Conservation (phyloP, 257 asterid species). For the Anisodus tanguticus region DNA sequence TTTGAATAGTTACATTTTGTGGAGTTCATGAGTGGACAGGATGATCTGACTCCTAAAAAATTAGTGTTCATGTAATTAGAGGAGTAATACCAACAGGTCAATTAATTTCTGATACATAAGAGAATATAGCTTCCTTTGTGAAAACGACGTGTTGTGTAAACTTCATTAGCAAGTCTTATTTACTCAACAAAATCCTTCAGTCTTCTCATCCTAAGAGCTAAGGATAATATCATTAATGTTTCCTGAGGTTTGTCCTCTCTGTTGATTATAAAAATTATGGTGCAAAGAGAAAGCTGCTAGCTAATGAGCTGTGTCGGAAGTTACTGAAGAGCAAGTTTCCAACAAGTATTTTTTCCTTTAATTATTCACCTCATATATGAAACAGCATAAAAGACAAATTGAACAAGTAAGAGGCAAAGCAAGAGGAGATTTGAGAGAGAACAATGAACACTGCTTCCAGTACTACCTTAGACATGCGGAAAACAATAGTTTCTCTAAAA, state of each 20-base stretch:
- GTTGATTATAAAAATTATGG: neutral
- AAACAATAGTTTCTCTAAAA: too few species aligned
- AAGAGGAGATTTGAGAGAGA: neutral
- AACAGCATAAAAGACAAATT: neutral
- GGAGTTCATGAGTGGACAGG: neutral
- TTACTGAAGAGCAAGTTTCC: neutral
- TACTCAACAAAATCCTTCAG: neutral
- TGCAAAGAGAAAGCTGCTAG: neutral
- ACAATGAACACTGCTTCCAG: neutral
- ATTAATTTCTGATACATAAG: neutral
- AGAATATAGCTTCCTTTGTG: neutral
- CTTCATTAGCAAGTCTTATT: neutral
- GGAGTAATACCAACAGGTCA: neutral
- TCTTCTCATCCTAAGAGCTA: neutral
- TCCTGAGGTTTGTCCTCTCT: neutral
- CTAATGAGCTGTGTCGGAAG: neutral
- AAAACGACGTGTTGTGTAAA: neutral
- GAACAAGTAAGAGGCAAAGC: neutral
- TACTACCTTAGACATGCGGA: too few species aligned
- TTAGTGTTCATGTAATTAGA: neutral
- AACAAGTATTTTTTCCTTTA: neutral
- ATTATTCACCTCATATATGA: neutral
- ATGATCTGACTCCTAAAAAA: neutral
- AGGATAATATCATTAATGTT: neutral
- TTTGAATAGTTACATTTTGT: neutral